Conservation (phyloP, 2,329 filamentous ascomycete genomes). For the Trichophyton schoenleinii region DNA sequence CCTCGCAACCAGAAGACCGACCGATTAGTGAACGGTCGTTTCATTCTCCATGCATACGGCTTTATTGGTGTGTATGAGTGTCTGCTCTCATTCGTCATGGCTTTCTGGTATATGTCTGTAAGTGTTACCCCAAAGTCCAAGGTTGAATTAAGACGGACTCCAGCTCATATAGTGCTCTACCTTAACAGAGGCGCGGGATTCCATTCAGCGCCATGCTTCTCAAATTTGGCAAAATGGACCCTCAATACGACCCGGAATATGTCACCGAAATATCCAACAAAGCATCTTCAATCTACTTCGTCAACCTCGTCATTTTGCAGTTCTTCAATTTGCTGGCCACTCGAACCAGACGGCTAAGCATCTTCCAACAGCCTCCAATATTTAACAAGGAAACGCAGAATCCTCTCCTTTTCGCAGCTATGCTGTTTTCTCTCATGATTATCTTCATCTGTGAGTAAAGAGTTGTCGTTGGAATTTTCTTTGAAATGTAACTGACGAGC, state of each 20-base stretch:
- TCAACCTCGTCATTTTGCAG: slow-evolving; percentile 67
- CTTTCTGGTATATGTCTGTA: slow-evolving; percentile 49
- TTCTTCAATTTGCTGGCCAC: slow-evolving; percentile 59
- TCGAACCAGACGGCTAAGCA: slow-evolving; percentile 50
- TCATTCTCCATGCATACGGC: slow-evolving; percentile 61
- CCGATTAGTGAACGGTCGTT: slow-evolving; percentile 58
- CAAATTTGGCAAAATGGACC: slow-evolving; percentile 46
- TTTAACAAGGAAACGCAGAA: slow-evolving; percentile 56
- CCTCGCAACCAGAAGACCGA: slow-evolving; percentile 58
- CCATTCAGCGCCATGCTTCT: slow-evolving; percentile 56
- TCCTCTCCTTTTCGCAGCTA: slow-evolving; percentile 55
- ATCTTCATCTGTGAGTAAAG: slow-evolving; percentile 49
- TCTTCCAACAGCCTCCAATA: slow-evolving; percentile 60
- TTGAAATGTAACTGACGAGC: slow-evolving; percentile 12
- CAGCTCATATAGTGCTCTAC: slow-evolving; percentile 20
- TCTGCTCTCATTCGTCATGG: slow-evolving; percentile 49
- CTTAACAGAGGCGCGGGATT: slow-evolving; percentile 42
- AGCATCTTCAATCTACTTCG: slow-evolving; percentile 64
- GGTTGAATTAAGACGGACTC: slow-evolving; percentile 29
- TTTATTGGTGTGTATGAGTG: slow-evolving; percentile 56
- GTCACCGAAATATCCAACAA: slow-evolving; percentile 47
- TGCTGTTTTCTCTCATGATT: slow-evolving; percentile 56
- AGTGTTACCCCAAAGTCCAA: neutral
- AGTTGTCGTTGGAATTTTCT: neutral
- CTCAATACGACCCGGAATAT: slow-evolving; percentile 41